Evolutionary conservation across 306 rosid genomes (phyloP).

Genomic region (Rosa persica): DNA sequence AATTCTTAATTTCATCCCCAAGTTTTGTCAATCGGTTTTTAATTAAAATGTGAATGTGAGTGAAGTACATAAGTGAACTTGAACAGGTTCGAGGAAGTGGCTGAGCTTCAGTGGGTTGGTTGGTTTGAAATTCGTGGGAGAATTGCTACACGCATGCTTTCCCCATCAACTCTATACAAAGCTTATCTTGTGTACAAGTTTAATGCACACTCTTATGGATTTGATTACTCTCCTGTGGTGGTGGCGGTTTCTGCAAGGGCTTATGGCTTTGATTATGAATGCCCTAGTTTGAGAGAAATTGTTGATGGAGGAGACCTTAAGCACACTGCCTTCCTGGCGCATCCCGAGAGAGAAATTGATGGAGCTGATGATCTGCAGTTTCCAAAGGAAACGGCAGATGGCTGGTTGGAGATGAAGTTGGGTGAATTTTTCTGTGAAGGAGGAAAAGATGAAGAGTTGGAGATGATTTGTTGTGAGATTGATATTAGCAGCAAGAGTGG

Average conservation of each 20-base stretch:
- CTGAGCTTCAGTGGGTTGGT: constrained; percentile 46
- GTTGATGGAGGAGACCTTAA: constrained; percentile 5
- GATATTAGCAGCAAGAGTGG: background rate
- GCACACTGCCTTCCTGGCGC: constrained; percentile 36
- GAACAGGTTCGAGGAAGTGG: constrained; percentile 56
- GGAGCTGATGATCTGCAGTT: background rate
- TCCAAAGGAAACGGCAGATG: constrained; percentile 47
- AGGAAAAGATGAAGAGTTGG: constrained; percentile 34
- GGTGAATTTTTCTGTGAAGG: constrained; percentile 49
- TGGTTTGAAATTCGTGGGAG: constrained; percentile 68
- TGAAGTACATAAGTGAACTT: background rate
- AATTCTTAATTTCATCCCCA: no score
- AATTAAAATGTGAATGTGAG: no score
- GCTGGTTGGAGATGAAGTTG: constrained; percentile 66
- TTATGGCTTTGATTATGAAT: background rate
- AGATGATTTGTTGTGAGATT: constrained; percentile 43
- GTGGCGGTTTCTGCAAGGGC: constrained; percentile 28
- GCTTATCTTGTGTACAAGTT: constrained; percentile 60
- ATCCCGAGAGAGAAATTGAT: background rate
- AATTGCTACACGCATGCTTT: constrained; percentile 36
- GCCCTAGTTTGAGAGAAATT: background rate
- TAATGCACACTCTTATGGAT: background rate
- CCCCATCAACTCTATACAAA: constrained; percentile 43
- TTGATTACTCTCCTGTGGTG: constrained; percentile 26
- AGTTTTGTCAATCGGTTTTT: no score